A percentile compares a stretch with the other conserved stretches of the same genome.
Conservation (phyloP, 1,284 basidiomycete genomes). For the Naganishia sp. region DNA sequence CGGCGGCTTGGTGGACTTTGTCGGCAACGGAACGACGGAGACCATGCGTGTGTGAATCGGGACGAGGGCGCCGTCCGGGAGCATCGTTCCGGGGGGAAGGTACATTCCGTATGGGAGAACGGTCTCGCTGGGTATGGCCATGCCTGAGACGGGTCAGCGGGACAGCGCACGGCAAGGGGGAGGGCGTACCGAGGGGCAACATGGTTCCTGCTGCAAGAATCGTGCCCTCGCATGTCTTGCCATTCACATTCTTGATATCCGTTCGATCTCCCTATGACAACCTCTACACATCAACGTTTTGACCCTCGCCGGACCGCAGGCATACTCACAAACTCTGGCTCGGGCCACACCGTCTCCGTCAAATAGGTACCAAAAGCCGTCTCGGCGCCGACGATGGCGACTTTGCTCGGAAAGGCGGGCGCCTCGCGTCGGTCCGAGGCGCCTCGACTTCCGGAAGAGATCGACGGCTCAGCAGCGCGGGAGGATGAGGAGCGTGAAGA, state of each 20-base stretch:
- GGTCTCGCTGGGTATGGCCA: constrained; percentile 27
- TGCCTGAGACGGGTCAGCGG: background rate
- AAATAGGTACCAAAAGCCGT: constrained; percentile 26
- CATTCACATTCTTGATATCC: constrained; percentile 35
- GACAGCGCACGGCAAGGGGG: background rate
- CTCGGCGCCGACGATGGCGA: constrained; percentile 30
- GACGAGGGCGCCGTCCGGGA: constrained; percentile 33
- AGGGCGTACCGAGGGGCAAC: constrained; percentile 31
- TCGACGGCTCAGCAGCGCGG: background rate
- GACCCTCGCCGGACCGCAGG: background rate
- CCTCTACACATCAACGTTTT: background rate
- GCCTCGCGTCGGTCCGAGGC: constrained; percentile 30
- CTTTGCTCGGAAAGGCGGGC: constrained; percentile 22
- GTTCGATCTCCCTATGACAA: constrained; percentile 18
- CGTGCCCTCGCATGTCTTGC: constrained; percentile 29
- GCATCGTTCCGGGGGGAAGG: constrained; percentile 32
- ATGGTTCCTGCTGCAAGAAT: constrained; percentile 34
- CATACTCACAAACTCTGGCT: constrained; percentile 32
- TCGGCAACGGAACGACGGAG: constrained; percentile 29
- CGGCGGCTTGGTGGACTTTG: constrained; percentile 2
- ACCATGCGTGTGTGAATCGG: constrained; percentile 34
- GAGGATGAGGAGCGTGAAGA: constrained; percentile 12
- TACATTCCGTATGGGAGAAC: constrained; percentile 23
- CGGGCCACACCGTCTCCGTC: constrained; percentile 33
- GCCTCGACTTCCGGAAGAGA: constrained; percentile 23